Evolutionary conservation across 768 basidiomycete genomes (phyloP).

Genomic region (Mycena venus): DNA sequence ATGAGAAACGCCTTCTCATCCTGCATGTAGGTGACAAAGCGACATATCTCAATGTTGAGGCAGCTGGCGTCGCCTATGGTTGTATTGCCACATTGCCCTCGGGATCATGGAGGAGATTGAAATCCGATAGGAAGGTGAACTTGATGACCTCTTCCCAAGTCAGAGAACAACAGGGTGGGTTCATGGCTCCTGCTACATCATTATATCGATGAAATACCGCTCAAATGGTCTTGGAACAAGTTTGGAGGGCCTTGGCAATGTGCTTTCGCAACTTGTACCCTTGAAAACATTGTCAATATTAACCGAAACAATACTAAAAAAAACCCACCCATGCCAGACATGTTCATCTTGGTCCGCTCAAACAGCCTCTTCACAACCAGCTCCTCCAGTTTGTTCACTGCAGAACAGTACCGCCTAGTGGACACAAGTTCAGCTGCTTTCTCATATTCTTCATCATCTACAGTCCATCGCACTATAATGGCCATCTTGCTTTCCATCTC

Average conservation of each 20-base stretch:
- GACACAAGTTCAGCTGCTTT: not conserved
- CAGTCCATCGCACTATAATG: not conserved
- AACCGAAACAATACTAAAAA: not conserved
- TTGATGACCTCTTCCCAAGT: not conserved
- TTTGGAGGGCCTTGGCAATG: not conserved
- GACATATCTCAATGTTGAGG: too few species aligned
- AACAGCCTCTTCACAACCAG: not conserved
- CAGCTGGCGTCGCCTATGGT: not conserved
- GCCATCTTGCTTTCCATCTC: not conserved
- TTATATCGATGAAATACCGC: not conserved
- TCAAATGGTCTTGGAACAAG: not conserved
- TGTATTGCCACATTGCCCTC: not conserved
- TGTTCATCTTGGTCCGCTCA: not conserved
- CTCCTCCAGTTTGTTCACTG: not conserved
- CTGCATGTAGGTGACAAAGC: too few species aligned
- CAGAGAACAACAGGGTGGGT: not conserved
- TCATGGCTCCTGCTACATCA: not conserved
- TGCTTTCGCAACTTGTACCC: not conserved
- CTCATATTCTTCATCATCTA: not conserved
- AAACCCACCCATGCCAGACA: not conserved
- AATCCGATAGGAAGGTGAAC: not conserved
- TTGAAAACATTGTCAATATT: not conserved
- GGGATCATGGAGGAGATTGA: not conserved
- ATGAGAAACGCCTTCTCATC: too few species aligned
- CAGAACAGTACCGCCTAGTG: not conserved